A percentile compares a stretch with the other conserved stretches of the same genome.
These are phyloP conservation scores for Coprinellus aureogranulatus DNA, from an alignment of 768 basidiomycete genomes.

Conservation along the genomic window DNA sequence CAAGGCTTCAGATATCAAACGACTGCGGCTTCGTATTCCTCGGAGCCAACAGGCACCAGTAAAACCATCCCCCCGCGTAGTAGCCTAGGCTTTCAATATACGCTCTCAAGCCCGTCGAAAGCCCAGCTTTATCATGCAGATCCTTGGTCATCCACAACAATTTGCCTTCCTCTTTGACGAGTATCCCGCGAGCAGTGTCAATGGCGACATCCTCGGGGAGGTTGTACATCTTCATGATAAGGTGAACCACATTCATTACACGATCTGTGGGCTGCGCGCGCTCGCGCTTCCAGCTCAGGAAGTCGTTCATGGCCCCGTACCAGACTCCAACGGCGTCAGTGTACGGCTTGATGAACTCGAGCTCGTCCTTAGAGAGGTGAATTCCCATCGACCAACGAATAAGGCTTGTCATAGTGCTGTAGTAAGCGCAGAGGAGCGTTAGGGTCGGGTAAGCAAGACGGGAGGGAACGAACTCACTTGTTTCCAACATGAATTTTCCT, in stretches of 20 bases:
- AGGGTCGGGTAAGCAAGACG: too few species aligned
- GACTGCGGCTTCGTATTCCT: background rate
- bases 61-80: background rate
- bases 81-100: background rate
- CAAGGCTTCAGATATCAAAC: background rate
- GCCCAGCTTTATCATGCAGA: background rate
- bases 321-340: slow-evolving; percentile 2
- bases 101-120: background rate
- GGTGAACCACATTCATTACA: background rate
- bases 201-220: background rate
- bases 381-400: slow-evolving; percentile 2
- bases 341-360: background rate
- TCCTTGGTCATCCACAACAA: background rate
- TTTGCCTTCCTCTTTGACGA: background rate
- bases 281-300: slow-evolving; percentile 3
- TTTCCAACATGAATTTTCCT: background rate
- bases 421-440: too few species aligned
- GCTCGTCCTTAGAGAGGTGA: background rate
- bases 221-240: background rate
- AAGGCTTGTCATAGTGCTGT: background rate
- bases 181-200: background rate
- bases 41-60: background rate
- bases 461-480: background rate
- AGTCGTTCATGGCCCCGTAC: slow-evolving; percentile 1
- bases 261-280: slow-evolving; percentile 2